Evolutionary conservation across 2,329 filamentous ascomycete species (phyloP), one percentile per base, ranked within the genome.

Genomic region (Alternaria sp.): DNA sequence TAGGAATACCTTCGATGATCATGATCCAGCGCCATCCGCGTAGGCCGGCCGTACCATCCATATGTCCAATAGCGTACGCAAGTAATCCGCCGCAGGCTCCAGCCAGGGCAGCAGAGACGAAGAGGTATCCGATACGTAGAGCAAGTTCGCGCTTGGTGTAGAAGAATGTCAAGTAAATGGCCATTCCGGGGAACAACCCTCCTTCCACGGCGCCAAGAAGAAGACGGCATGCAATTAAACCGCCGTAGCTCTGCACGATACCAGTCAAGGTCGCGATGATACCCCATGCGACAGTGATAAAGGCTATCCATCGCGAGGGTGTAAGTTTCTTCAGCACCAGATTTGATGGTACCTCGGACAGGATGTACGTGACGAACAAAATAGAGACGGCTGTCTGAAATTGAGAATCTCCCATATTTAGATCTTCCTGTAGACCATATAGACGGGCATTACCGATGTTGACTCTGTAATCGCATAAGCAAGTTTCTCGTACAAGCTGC

Each of bases 121-220:
- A 93, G 0, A 93, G 84, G 69, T 92, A 93, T 2, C 89, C 90
- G 4, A 93, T 89, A 3, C 91, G 87, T 45, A 93, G 80, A 5
- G 90, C 91, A 2, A 93, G 85, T 78, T 93, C 91, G 26, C 86
- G 84, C 73, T 90, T 91, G 50, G 88, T 91, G 80, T 93, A 93
- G 82, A 92, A 93, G 68, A 93, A 86, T 0, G 91, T 93, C 17
- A 93, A 83, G 69, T 92, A 92, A 17, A 90, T 80, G 6, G 87
- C 89, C 67, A 91, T 80, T 0, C 90, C 90, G 0, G 91, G 90
- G 67, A 92, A 92, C 0, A 92, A 81, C 0, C 90, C 90, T 0
- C 90, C 90, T 78, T 92, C 90, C 43, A 92, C 84, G 7, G 86
- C 83, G 6, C 91, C 91, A 0, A 93, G 86, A 13, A 93, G 80